Base-by-base conservation (phyloP, 805 yeast genomes). In the Metschnikowia bowlesiae region DNA sequence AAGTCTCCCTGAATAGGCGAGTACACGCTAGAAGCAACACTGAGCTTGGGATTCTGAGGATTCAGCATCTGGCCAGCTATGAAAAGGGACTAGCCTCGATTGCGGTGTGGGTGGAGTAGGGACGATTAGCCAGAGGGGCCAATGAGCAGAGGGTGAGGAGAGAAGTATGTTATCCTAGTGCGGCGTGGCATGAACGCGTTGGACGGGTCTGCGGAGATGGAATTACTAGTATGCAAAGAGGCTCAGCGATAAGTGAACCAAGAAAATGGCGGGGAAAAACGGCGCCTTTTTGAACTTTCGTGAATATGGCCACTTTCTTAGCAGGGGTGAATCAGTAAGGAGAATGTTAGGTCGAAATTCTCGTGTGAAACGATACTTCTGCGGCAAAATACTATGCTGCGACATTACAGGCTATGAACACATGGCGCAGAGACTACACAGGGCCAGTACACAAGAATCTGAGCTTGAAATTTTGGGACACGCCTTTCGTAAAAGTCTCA, bases 11-110 rank as follows among this genome's bases (percentile, higher is more conserved):
- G 69, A 13, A 54, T 49, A 5, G 68, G 54, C 35, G 47, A 44
- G 49, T 71, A 71, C 13, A 70, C 70, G 44, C 74, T 68, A 6
- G 74, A 69, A 3, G 74, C 58, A 8, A 68, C 60, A 44, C 74
- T 68, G 47, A 61, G 33, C 31, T 34, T 42, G 38, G 30, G 38
- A 8, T 42, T 42, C 11, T 34, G 38, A 3, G 45, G 11, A 34
- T 42, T 34, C 45, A 42, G 38, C 45, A 42, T 42, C 9, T 29
- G 13, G 32, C 26, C 16, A 7, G 43, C 26, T 39, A 26, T n/a
- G 3, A 10, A 31, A 5, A 37, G 13, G 45, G 31, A 14, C 30
- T 26, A 9, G 41, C 28, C 41, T 39, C 31, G 26, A 16, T n/a
- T 40, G 32, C 28, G 39, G 39, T 40, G 16, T 16, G 14, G 16